Conservation (phyloP, 2,329 filamentous ascomycete species). For the Aspergillus transmontanensis region DNA sequence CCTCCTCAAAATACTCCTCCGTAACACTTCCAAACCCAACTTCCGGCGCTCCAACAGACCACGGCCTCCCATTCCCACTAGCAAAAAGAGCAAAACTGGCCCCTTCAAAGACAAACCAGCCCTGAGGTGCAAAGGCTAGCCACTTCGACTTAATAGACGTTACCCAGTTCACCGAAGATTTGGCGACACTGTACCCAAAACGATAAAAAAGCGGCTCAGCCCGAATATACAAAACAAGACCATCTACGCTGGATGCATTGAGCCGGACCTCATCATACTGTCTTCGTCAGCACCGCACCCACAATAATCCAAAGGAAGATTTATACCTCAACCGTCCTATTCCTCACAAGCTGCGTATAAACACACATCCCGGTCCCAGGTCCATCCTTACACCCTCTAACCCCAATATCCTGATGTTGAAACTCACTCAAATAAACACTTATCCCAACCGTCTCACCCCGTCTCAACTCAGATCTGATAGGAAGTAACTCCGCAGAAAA, state of each 20-base stretch:
- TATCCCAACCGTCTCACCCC: neutral
- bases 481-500: slow-evolving; percentile 5
- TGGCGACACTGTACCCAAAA: neutral
- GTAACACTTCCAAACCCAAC: slow-evolving; percentile 5
- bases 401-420: slow-evolving; percentile 4
- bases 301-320: neutral
- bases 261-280: neutral
- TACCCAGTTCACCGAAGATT: neutral
- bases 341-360: neutral
- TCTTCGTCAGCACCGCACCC: neutral
- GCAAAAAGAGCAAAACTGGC: slow-evolving; percentile 9
- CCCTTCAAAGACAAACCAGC: slow-evolving; percentile 2
- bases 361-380: neutral
- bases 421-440: slow-evolving; percentile 5
- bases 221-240: neutral
- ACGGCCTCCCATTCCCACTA: slow-evolving; percentile 7
- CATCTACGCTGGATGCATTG: neutral
- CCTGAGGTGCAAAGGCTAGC: neutral
- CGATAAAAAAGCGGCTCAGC: neutral
- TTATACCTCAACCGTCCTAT: neutral
- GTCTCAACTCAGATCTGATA: neutral
- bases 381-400: neutral
- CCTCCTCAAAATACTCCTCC: slow-evolving; percentile 8
- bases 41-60: slow-evolving; percentile 4
- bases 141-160: neutral